Evolutionary conservation across 345 rosid species (phyloP).

Genomic region (Lepidium sativum): DNA sequence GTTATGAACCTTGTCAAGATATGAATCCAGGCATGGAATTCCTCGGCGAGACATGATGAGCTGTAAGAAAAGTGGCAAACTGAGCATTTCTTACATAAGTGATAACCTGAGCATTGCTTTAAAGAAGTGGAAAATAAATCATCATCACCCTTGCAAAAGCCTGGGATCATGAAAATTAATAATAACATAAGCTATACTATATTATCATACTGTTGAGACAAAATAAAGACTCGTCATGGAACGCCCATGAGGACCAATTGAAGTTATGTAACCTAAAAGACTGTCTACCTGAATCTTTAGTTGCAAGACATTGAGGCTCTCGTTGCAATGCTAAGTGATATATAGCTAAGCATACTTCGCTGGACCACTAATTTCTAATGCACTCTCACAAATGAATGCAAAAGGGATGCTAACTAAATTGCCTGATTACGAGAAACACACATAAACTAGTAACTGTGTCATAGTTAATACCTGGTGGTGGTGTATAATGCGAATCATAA

Average conservation of each 20-base stretch:
- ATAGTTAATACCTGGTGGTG: slow-evolving; percentile 72
- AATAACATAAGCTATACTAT: neutral
- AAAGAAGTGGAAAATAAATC: neutral
- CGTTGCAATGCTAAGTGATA: neutral
- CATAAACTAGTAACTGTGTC: neutral
- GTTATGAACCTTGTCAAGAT: slow-evolving; percentile 77
- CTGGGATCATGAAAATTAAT: neutral
- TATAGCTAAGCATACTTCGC: neutral
- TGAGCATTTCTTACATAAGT: neutral
- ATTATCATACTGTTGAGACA: neutral
- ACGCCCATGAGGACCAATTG: neutral
- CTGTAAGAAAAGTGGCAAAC: slow-evolving; percentile 30
- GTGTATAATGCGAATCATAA: slow-evolving; percentile 94
- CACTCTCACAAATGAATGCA: slow-evolving; percentile 1
- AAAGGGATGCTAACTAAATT: neutral
- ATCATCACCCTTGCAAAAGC: slow-evolving; percentile 1
- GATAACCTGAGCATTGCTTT: neutral
- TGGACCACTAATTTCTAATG: slow-evolving; percentile 1
- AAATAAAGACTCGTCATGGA: neutral
- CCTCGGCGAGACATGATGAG: slow-evolving; percentile 90
- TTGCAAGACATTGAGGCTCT: neutral
- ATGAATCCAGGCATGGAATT: slow-evolving; percentile 96
- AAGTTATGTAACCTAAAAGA: neutral
- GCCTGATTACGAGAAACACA: neutral
- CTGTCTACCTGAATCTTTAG: neutral